phyloP scores from a whole-genome alignment of 1,284 basidiomycete species.

The Moniliella sp. region DNA sequence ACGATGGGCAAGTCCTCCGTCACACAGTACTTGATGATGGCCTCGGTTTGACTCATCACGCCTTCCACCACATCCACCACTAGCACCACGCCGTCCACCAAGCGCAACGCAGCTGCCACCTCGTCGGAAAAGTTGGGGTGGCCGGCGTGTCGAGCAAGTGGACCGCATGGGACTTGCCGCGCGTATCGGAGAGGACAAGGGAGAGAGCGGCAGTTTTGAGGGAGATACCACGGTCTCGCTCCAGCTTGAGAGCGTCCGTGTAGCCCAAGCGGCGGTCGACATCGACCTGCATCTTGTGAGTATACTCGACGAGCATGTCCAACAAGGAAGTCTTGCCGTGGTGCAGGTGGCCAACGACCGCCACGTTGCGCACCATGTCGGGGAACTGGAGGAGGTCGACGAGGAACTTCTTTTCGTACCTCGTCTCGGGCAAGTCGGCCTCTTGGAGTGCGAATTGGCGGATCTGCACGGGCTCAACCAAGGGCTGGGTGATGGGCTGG shows the following conservation, averaged over 20 bases:
- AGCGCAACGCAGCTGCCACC: slow-evolving; percentile 61
- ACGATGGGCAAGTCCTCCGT: slow-evolving; percentile 56
- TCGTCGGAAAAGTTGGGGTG: slow-evolving; percentile 91
- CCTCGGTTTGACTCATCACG: slow-evolving; percentile 23
- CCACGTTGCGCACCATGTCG: slow-evolving; percentile 55
- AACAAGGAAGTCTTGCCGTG: slow-evolving; percentile 90
- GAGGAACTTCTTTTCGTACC: slow-evolving; percentile 49
- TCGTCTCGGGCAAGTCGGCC: slow-evolving; percentile 13
- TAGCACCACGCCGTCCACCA: slow-evolving; percentile 78
- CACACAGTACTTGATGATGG: slow-evolving; percentile 20
- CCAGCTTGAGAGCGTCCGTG: slow-evolving; percentile 78
- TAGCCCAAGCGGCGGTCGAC: slow-evolving; percentile 50
- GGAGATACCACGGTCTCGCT: slow-evolving; percentile 69
- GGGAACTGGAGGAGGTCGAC: slow-evolving; percentile 76
- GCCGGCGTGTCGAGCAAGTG: slow-evolving; percentile 88
- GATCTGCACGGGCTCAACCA: slow-evolving; percentile 86
- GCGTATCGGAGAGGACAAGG: slow-evolving; percentile 61
- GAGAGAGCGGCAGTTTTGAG: slow-evolving; percentile 94
- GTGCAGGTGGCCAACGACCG: slow-evolving; percentile 57
- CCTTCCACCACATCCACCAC: slow-evolving; percentile 40
- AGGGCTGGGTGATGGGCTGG: slow-evolving; percentile 80
- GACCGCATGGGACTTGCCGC: slow-evolving; percentile 74
- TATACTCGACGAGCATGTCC: slow-evolving; percentile 92
- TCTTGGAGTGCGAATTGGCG: slow-evolving; percentile 54
- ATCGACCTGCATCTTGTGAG: slow-evolving; percentile 55